A percentile compares a stretch with the other conserved stretches of the same genome.
Conservation (phyloP, 2,329 filamentous ascomycete species). For the Dactylellina sp. region DNA sequence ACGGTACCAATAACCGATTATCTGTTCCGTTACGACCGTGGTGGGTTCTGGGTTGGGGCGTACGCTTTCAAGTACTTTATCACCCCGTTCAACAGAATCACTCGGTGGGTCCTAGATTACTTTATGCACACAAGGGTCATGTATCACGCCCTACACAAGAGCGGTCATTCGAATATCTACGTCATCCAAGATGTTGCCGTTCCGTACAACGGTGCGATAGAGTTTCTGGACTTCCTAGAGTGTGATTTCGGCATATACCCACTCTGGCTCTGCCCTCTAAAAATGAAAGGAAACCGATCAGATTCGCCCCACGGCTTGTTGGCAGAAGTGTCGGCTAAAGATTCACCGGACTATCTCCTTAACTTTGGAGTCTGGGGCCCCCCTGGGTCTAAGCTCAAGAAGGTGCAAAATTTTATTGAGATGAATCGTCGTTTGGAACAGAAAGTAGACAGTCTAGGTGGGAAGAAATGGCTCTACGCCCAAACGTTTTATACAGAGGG, state of each 20-base stretch:
- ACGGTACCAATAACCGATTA: slow-evolving; percentile 74
- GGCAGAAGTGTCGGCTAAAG: slow-evolving; percentile 61
- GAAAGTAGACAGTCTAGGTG: slow-evolving; percentile 71
- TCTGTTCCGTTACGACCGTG: slow-evolving; percentile 77
- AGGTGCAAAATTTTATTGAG: slow-evolving; percentile 67
- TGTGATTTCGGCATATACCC: slow-evolving; percentile 67
- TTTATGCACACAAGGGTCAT: slow-evolving; percentile 75
- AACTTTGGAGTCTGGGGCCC: slow-evolving; percentile 75
- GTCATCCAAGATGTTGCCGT: slow-evolving; percentile 57
- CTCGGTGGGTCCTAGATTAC: slow-evolving; percentile 72
- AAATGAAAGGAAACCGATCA: slow-evolving; percentile 65
- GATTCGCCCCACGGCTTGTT: slow-evolving; percentile 67
- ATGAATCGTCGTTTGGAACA: slow-evolving; percentile 73
- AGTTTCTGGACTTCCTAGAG: slow-evolving; percentile 65
- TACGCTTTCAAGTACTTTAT: slow-evolving; percentile 75
- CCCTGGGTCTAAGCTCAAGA: slow-evolving; percentile 61
- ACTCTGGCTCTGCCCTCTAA: slow-evolving; percentile 71
- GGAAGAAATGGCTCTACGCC: slow-evolving; percentile 78
- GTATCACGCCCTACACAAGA: slow-evolving; percentile 74
- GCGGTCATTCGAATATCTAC: slow-evolving; percentile 68
- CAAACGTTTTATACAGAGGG: slow-evolving; percentile 76
- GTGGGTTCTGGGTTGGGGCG: slow-evolving; percentile 75
- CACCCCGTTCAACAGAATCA: slow-evolving; percentile 74
- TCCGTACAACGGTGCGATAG: slow-evolving; percentile 30
- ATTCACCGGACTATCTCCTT: slow-evolving; percentile 65